A percentile compares a stretch with the other conserved stretches of the same genome.
phyloP scores from a whole-genome alignment of 176 grass and related monocot species.

The Themeda triandra region DNA sequence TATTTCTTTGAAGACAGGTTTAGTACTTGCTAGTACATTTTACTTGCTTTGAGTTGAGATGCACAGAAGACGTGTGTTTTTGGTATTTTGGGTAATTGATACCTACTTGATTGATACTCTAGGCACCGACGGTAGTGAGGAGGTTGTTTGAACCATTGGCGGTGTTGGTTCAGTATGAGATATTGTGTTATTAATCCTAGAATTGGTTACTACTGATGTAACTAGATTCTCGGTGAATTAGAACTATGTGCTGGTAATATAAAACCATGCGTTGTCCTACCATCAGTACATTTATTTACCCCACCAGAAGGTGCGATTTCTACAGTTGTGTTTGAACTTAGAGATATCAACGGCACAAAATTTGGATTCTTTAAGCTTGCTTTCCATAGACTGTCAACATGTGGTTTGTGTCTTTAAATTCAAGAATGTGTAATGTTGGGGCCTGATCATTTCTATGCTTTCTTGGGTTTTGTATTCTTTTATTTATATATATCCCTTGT shows the following conservation, averaged over 20 bases:
- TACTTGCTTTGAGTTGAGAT: neutral
- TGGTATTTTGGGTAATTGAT: neutral
- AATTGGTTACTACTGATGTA: neutral
- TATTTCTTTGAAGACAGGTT: neutral
- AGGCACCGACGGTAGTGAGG: no score
- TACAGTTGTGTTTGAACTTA: neutral
- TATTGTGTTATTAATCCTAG: neutral
- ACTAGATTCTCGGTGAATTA: neutral
- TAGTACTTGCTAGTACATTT: neutral
- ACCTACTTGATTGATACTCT: neutral
- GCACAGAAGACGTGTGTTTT: neutral
- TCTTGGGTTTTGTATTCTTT: neutral
- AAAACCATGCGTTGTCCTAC: neutral
- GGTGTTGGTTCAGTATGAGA: neutral
- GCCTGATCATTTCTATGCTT: neutral
- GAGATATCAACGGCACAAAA: neutral
- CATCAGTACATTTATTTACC: neutral
- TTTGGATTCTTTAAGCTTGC: neutral
- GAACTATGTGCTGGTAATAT: neutral
- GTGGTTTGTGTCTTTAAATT: neutral
- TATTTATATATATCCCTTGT: neutral
- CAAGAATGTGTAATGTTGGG: neutral
- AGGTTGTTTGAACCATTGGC: neutral
- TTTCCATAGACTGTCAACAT: neutral
- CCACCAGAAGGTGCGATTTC: neutral